phyloP scores from a whole-genome alignment of 768 basidiomycete species.

The Coprinopsis cinerea region DNA sequence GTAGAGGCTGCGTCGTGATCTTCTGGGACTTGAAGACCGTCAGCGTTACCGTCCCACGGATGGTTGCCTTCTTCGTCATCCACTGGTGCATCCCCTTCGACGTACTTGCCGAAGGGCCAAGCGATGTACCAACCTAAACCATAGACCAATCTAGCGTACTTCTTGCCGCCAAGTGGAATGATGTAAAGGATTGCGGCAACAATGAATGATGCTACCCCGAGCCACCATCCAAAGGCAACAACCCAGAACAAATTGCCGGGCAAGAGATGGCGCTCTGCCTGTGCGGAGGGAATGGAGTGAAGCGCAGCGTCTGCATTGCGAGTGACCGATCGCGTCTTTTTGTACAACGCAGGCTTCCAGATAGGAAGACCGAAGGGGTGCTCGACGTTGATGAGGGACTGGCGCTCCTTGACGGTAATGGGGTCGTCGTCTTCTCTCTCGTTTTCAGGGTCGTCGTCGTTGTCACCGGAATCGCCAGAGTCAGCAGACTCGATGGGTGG shows the following conservation, averaged over 20 bases:
- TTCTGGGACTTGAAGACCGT: conserved; percentile 25
- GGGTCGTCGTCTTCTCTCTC: conserved; percentile 63
- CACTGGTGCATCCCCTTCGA: conserved; percentile 61
- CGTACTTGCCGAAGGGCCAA: conserved; percentile 99
- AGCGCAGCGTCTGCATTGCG: conserved; percentile 93
- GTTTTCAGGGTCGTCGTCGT: conserved; percentile 22
- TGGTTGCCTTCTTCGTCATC: conserved; percentile 32
- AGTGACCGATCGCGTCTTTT: conserved; percentile 94
- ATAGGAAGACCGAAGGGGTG: conserved; percentile 99
- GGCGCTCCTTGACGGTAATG: conserved; percentile 90
- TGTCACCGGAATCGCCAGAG: conserved; percentile 32
- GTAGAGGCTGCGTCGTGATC: conserved; percentile 13
- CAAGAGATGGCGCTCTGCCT: conserved; percentile 87
- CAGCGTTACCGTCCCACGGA: conserved; percentile 33
- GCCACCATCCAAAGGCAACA: conserved; percentile 89
- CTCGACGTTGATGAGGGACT: conserved; percentile 97
- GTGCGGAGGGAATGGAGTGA: conserved; percentile 87
- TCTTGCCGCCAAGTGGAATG: conserved; percentile 75
- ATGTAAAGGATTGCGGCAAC: conserved; percentile 64
- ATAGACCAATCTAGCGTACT: conserved; percentile 80
- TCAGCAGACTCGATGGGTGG: conserved; percentile 20
- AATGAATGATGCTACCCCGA: conserved; percentile 63
- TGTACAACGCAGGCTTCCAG: conserved; percentile 99
- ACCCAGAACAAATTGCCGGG: conserved; percentile 96
- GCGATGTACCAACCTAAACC: conserved; percentile 94